Evolutionary conservation across 768 basidiomycete genomes (phyloP).

Genomic region (Trametes cinnabarina): DNA sequence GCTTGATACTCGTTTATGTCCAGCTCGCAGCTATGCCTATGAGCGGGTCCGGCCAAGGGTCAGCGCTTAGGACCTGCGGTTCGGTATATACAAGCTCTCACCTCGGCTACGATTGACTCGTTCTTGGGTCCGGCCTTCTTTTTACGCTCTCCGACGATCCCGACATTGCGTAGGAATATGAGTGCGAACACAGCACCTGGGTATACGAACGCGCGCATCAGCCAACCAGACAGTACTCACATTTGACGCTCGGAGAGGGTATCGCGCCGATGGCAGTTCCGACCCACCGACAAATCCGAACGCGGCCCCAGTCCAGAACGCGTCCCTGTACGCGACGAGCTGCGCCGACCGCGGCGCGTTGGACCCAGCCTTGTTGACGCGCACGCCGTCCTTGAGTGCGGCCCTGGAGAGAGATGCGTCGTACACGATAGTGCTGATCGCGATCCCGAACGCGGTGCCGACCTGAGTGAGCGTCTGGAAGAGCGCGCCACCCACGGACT

Average conservation of each 20-base stretch:
- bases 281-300: constrained; percentile 58
- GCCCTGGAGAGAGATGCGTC: constrained; percentile 44
- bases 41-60: too few species aligned
- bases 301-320: constrained; percentile 62
- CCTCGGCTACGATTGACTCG: background rate
- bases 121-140: background rate
- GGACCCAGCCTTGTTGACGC: constrained; percentile 25
- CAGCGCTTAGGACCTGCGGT: too few species aligned
- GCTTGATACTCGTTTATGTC: too few species aligned
- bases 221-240: too few species aligned
- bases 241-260: background rate
- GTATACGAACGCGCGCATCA: background rate
- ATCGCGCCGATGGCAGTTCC: background rate
- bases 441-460: constrained; percentile 67
- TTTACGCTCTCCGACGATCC: constrained; percentile 38
- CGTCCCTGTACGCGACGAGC: constrained; percentile 58
- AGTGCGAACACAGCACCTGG: constrained; percentile 31
- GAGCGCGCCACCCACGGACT: constrained; percentile 72
- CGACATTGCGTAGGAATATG: constrained; percentile 40
- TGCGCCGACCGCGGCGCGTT: constrained; percentile 38
- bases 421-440: constrained; percentile 70
- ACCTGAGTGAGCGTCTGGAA: constrained; percentile 80
- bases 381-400: constrained; percentile 33
- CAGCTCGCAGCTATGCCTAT: too few species aligned
- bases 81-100: background rate